A percentile compares a stretch with the other conserved stretches of the same genome.
phyloP scores from a whole-genome alignment of 331 rosid genomes.

The Saraca asoca region DNA sequence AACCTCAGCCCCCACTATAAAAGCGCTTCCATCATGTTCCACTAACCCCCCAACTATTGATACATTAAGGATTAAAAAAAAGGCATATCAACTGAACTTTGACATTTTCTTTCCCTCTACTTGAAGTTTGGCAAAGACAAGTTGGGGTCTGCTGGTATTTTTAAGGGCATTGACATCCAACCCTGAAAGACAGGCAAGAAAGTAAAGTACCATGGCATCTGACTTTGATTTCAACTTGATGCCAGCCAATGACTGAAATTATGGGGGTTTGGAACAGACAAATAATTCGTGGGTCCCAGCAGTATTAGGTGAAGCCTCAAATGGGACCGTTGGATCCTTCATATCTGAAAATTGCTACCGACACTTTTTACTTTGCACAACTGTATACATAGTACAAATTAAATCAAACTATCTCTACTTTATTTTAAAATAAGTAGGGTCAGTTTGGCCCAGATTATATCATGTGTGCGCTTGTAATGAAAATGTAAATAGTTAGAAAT shows the following conservation, averaged over 20 bases:
- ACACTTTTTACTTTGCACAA: too few species aligned
- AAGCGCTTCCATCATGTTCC: constrained; percentile 81
- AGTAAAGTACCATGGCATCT: constrained; percentile 68
- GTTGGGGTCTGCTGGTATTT: constrained; percentile 54
- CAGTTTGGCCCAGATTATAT: too few species aligned
- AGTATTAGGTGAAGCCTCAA: constrained; percentile 38
- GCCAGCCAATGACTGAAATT: constrained; percentile 45
- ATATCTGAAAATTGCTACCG: too few species aligned
- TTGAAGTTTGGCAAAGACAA: constrained; percentile 55
- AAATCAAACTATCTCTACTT: too few species aligned
- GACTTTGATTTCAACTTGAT: constrained; percentile 86
- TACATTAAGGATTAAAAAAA: constrained; percentile 47
- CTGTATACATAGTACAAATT: too few species aligned
- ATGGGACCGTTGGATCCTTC: constrained; percentile 15
- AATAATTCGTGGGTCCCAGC: constrained; percentile 51
- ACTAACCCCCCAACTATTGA: constrained; percentile 66
- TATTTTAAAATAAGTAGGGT: too few species aligned
- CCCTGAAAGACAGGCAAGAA: constrained; percentile 57
- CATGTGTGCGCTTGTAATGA: too few species aligned
- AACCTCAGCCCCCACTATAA: constrained; percentile 51
- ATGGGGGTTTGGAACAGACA: constrained; percentile 52
- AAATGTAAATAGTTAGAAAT: too few species aligned
- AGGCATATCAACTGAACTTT: constrained; percentile 70
- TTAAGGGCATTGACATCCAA: constrained; percentile 63
- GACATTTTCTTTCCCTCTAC: constrained; percentile 67